Conservation (phyloP, 2,329 filamentous ascomycete species). For the Monilinia vaccinii-corymbosi region DNA sequence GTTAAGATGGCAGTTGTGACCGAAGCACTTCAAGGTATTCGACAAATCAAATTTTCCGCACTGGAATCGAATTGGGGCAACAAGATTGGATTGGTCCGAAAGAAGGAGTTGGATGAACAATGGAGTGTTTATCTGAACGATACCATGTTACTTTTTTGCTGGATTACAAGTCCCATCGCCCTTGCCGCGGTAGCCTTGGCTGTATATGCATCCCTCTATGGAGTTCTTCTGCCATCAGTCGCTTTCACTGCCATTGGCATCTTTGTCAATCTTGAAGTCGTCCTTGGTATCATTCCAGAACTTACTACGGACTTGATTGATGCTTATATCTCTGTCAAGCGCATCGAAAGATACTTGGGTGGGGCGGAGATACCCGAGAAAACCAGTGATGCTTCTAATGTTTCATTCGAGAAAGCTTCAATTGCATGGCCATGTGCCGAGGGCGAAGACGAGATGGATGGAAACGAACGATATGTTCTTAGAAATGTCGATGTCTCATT, state of each 20-base stretch:
- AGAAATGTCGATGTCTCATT: conserved; percentile 57
- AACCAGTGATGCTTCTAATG: conserved; percentile 45
- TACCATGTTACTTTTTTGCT: conserved; percentile 37
- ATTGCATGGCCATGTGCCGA: conserved; percentile 70
- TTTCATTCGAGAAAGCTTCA: conserved; percentile 57
- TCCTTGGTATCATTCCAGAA: conserved; percentile 63
- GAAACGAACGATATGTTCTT: conserved; percentile 54
- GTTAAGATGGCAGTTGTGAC: conserved; percentile 67
- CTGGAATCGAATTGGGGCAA: conserved; percentile 66
- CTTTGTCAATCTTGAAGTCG: conserved; percentile 64
- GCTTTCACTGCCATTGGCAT: conserved; percentile 72
- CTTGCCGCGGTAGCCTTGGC: conserved; percentile 63
- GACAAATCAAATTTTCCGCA: conserved; percentile 79
- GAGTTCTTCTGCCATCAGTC: conserved; percentile 57
- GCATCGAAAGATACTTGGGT: conserved; percentile 63
- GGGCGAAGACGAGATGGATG: conserved; percentile 43
- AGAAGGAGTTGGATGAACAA: conserved; percentile 56
- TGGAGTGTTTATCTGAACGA: conserved; percentile 51
- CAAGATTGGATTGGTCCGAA: conserved; percentile 55
- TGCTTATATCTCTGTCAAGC: conserved; percentile 60
- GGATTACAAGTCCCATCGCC: conserved; percentile 65
- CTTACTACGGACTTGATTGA: conserved; percentile 63
- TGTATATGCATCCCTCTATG: conserved; percentile 56
- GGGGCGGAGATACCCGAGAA: conserved; percentile 52
- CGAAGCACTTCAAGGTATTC: conserved; percentile 68